Conservation (phyloP, 2,329 filamentous ascomycete genomes). For the Dendryphion nanum region DNA sequence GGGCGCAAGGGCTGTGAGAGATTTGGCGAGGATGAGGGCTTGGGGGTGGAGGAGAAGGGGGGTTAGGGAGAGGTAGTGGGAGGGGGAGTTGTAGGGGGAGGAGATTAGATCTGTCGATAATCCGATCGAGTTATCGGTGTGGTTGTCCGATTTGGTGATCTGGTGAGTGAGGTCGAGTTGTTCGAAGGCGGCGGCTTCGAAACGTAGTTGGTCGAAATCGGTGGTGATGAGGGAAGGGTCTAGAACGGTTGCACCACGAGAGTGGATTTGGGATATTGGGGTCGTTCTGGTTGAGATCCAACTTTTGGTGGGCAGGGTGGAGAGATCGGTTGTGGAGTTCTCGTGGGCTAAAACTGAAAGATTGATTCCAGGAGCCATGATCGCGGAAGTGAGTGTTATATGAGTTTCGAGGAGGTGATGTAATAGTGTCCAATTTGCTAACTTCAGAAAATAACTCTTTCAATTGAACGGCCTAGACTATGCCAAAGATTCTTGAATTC, state of each 20-base stretch:
- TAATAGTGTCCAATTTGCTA: not conserved
- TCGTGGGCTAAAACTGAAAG: conserved; percentile 13
- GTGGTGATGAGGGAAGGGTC: conserved; percentile 23
- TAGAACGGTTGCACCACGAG: conserved; percentile 13
- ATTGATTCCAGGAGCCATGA: conserved; percentile 15
- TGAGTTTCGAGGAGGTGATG: not conserved
- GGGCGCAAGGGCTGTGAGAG: conserved; percentile 64
- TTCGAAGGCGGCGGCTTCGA: conserved; percentile 29
- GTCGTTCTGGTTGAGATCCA: not conserved
- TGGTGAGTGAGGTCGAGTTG: conserved; percentile 16
- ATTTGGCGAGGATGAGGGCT: conserved; percentile 71
- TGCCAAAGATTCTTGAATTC: too few species aligned
- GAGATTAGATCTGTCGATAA: conserved; percentile 54
- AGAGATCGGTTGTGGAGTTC: conserved; percentile 1
- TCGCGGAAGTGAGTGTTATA: not conserved
- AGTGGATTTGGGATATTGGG: not conserved
- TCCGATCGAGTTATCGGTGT: not conserved
- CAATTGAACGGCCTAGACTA: too few species aligned
- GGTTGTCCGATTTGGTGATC: not conserved
- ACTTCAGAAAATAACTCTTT: too few species aligned
- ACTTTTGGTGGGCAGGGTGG: not conserved
- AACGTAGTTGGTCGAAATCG: conserved; percentile 33
- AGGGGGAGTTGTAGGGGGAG: conserved; percentile 71
- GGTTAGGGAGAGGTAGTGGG: conserved; percentile 71
- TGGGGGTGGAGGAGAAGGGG: conserved; percentile 64